Evolutionary conservation across 176 grass and related monocot species (phyloP), one percentile per base, ranked within the genome.

Genomic region (Rhynchospora tenuis): DNA sequence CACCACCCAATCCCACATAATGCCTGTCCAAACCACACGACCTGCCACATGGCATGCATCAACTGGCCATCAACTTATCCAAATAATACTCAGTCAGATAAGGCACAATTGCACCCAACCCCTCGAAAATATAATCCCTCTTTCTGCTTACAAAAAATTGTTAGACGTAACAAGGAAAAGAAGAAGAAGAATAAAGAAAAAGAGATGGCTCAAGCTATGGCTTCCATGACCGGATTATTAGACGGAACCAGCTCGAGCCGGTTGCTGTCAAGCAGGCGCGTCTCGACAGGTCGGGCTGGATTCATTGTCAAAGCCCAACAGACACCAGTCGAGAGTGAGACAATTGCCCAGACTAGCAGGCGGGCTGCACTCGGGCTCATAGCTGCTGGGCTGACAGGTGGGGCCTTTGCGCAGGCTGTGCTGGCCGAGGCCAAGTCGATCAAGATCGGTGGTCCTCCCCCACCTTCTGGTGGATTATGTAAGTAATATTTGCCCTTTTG

Each of bases 191-290:
- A 54, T 12, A 20, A 5, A 61, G 60, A 28, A 43, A 55, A 31
- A 84, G 47, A 81, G 62, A 98, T 91, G 95, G 95, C 91, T 72
- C 95, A 93, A 24, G 89, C 95, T 54, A 95, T 98, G 92, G 92
- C 95, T 86, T 98, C 95, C 52, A 98, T 93, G 89, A 92, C 95
- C 61, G 95, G 95, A 59, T 76, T 97, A 78, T 61, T 83, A 9
- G 86, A 77, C 33, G 71, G 71, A 20, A 74, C 78, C 78, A 15
- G 91, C 91, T 15, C 95, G 85, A 74, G 92, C 84, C 29, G 88
- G 44, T 24, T 94, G 51, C 60, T 90, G 29, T 85, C 89, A 19
- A 27, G 70, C 73, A 87, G 83, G 23, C 86, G 73, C 19, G 78
- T 64, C 15, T 24, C 70, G 10, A 10, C 64, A 63, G 31, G 72